Conservation (phyloP, 257 asterid genomes). For the Prunella vulgaris region DNA sequence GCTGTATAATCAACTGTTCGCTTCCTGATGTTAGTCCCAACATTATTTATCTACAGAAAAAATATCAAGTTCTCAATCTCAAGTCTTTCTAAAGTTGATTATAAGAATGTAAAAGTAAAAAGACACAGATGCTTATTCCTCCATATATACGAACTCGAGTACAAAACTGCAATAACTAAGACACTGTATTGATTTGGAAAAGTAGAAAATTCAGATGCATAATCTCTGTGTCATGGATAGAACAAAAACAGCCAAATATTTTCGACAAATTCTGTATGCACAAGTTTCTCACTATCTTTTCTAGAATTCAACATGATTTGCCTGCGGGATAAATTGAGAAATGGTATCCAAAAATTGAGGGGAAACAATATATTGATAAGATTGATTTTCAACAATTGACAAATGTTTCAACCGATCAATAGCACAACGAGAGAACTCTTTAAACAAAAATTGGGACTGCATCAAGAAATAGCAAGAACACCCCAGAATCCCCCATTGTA, state of each 20-base stretch:
- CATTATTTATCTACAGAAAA: conserved; percentile 66
- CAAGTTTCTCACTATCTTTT: background rate
- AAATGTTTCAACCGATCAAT: background rate
- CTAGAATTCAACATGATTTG: background rate
- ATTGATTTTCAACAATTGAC: background rate
- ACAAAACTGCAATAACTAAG: background rate
- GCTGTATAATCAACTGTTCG: conserved; percentile 73
- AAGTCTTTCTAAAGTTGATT: background rate
- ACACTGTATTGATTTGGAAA: background rate
- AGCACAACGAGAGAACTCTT: background rate
- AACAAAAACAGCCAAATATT: background rate
- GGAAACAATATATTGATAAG: background rate
- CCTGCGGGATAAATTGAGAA: too few relatives aligned
- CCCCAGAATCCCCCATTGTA: background rate
- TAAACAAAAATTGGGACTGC: background rate
- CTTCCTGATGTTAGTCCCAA: conserved; percentile 87
- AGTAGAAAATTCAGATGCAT: background rate
- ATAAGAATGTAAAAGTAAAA: background rate
- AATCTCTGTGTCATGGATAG: background rate
- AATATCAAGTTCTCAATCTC: conserved; percentile 12
- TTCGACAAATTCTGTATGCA: background rate
- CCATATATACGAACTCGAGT: background rate
- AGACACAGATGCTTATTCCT: background rate
- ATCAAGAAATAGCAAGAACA: background rate
- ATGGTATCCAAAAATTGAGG: too few relatives aligned